These are phyloP conservation scores for Tolypocladium amazonense DNA, from an alignment of 2,329 filamentous ascomycete genomes.

Conservation along the genomic window DNA sequence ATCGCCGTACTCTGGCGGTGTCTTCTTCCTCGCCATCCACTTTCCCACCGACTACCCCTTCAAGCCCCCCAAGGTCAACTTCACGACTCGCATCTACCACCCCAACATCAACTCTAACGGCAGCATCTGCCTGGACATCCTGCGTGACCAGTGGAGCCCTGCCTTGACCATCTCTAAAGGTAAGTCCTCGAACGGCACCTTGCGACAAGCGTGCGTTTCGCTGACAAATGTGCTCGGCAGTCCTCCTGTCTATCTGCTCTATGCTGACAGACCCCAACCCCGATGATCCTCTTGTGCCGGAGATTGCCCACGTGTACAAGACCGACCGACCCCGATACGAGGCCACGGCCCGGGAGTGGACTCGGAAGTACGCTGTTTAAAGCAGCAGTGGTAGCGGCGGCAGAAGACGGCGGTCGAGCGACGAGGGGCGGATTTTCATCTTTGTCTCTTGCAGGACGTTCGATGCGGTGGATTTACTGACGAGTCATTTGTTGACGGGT, in stretches of 20 bases:
- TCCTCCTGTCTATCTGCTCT: constrained; percentile 96
- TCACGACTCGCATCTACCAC: constrained; percentile 99
- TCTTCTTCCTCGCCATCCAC: constrained; percentile 98
- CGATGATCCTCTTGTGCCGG: constrained; percentile 94
- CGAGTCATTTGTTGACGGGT: constrained; percentile 2
- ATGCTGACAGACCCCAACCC: constrained; percentile 99
- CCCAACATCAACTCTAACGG: constrained; percentile 99
- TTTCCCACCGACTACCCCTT: constrained; percentile 99
- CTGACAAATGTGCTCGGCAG: constrained; percentile 32
- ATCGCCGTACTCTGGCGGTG: constrained; percentile 94
- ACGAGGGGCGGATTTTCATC: constrained; percentile 16
- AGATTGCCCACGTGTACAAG: constrained; percentile 99
- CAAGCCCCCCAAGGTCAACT: constrained; percentile 99
- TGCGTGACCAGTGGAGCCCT: constrained; percentile 98
- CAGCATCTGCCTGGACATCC: constrained; percentile 96
- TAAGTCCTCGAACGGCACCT: constrained; percentile 28
- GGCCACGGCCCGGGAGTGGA: constrained; percentile 95
- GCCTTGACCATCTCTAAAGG: constrained; percentile 98
- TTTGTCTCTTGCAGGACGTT: constrained; percentile 5
- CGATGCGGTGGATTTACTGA: background rate
- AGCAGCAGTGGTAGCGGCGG: constrained; percentile 3
- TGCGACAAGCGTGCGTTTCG: background rate
- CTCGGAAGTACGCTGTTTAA: constrained; percentile 95
- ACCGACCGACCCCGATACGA: constrained; percentile 94
- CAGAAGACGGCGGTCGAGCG: constrained; percentile 5